A percentile compares a stretch with the other conserved stretches of the same genome.
Conservation (phyloP, 176 grass and related monocot genomes). For the Carex littledalei region DNA sequence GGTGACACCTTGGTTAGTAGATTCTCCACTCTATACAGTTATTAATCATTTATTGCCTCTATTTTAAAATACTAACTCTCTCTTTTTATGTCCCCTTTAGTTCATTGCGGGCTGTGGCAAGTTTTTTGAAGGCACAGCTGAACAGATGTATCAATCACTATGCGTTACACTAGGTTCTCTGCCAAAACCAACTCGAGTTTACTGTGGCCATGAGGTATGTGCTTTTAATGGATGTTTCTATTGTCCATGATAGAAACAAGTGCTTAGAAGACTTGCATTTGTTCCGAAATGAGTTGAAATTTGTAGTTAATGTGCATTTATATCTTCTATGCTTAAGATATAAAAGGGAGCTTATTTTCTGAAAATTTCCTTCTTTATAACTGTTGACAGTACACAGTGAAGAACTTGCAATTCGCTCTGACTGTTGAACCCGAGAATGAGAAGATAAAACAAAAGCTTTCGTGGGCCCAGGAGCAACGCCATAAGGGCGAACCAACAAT, state of each 20-base stretch:
- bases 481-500: slow-evolving; percentile 50
- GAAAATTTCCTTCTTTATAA: background rate
- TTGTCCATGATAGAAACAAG: background rate
- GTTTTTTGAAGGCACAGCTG: slow-evolving; percentile 94
- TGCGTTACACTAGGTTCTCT: slow-evolving; percentile 77
- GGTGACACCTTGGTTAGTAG: slow-evolving; percentile 90
- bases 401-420: slow-evolving; percentile 69
- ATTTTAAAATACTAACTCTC: slow-evolving; percentile 12
- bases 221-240: background rate
- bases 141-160: slow-evolving; percentile 95
- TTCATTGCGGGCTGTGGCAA: slow-evolving; percentile 93
- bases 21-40: slow-evolving; percentile 10
- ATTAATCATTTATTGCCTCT: background rate
- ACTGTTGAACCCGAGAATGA: slow-evolving; percentile 78
- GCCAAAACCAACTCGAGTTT: slow-evolving; percentile 86
- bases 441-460: slow-evolving; percentile 67
- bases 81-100: slow-evolving; percentile 18
- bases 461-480: slow-evolving; percentile 68
- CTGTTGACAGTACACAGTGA: slow-evolving; percentile 63
- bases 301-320: background rate
- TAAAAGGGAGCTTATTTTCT: background rate
- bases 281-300: background rate
- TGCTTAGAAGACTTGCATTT: background rate
- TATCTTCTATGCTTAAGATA: background rate
- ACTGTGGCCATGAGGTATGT: slow-evolving; percentile 87